Conservation (phyloP, 1,139 yeast genomes). For the Lipomyces yarrowii region DNA sequence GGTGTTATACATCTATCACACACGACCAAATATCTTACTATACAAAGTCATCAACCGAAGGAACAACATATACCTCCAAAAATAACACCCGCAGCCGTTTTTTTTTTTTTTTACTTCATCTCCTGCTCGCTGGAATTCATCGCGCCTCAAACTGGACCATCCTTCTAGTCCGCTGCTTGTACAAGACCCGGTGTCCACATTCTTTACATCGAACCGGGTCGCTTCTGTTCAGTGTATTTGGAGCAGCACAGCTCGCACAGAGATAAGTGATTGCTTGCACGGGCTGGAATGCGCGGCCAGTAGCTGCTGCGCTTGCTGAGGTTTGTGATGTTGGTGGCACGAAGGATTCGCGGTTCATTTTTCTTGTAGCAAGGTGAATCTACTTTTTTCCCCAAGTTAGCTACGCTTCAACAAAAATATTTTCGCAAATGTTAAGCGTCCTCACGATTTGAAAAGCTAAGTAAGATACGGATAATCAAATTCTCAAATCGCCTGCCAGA, state of each 20-base stretch:
- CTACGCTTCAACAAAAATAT: neutral
- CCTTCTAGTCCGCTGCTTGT: constrained; percentile 95
- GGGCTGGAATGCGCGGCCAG: constrained; percentile 67
- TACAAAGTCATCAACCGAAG: neutral
- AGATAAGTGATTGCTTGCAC: constrained; percentile 88
- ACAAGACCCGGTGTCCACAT: constrained; percentile 96
- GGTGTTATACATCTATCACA: neutral
- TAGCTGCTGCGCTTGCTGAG: constrained; percentile 68
- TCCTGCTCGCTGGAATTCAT: constrained; percentile 34
- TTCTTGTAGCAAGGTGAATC: neutral
- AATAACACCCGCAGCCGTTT: too few species aligned
- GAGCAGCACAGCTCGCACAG: constrained; percentile 95
- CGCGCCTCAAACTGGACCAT: constrained; percentile 83
- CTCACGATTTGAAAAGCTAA: neutral
- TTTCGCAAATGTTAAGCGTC: neutral
- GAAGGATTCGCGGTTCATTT: constrained; percentile 78
- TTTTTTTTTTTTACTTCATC: neutral
- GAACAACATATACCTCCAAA: neutral
- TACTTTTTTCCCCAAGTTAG: neutral
- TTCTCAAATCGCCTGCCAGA: too few species aligned
- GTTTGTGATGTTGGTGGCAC: constrained; percentile 76
- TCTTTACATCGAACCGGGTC: constrained; percentile 98
- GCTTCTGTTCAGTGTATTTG: constrained; percentile 83
- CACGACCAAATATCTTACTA: neutral
- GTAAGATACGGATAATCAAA: too few species aligned